These are phyloP conservation scores for Oryza punctata DNA, from an alignment of 176 grass and related monocot genomes.

Conservation along the genomic window DNA sequence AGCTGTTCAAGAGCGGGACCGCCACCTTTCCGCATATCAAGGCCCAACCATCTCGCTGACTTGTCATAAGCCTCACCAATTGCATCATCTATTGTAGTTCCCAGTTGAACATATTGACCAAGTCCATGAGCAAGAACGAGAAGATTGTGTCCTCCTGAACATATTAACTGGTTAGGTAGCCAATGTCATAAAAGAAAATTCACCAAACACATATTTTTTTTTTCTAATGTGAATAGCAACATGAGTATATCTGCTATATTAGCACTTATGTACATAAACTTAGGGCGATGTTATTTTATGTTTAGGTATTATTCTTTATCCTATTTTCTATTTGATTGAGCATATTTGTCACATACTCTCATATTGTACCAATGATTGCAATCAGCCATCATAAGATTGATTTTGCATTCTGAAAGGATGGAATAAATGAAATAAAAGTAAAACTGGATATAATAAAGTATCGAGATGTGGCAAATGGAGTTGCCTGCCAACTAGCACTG, in stretches of 20 bases:
- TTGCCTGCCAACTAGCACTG: no score
- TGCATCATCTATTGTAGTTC: conserved; percentile 94
- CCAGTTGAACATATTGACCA: conserved; percentile 93
- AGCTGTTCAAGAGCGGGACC: conserved; percentile 96
- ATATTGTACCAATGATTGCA: conserved; percentile 22
- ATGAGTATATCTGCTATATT: conserved; percentile 9
- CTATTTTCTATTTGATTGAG: conserved; percentile 25
- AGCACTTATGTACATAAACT: conserved; percentile 8
- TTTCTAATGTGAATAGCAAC: not conserved
- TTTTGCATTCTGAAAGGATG: not conserved
- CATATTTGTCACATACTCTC: not conserved
- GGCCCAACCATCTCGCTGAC: conserved; percentile 93
- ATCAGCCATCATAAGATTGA: not conserved
- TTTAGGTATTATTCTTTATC: not conserved
- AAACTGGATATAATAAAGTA: not conserved
- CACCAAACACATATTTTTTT: conserved; percentile 21
- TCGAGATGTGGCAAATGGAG: not conserved
- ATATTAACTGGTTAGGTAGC: conserved; percentile 27
- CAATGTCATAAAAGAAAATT: not conserved
- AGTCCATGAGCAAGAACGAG: conserved; percentile 81
- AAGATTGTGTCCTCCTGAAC: conserved; percentile 92
- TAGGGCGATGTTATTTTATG: conserved; percentile 10
- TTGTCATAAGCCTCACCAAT: conserved; percentile 99
- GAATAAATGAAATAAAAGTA: not conserved
- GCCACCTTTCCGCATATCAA: conserved; percentile 92